Evolutionary conservation across 352 stramenopile genomes (phyloP).

Genomic region (Pelagophyceae sp.): DNA sequence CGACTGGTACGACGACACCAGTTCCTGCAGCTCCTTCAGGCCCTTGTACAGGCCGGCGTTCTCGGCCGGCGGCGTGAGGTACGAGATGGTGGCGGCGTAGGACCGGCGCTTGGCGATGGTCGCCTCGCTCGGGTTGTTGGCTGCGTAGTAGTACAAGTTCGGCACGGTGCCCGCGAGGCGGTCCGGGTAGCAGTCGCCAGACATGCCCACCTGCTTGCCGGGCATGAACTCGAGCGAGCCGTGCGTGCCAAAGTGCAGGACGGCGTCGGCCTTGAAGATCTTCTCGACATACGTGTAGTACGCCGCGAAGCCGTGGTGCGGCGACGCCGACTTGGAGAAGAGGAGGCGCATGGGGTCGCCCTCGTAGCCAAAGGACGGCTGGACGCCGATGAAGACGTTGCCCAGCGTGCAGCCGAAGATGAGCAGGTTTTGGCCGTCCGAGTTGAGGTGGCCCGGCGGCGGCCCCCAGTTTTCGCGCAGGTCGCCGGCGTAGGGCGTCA

Average conservation of each 20-base stretch:
- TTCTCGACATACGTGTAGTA: slow-evolving; percentile 79
- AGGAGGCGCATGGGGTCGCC: slow-evolving; percentile 64
- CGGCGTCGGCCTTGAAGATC: slow-evolving; percentile 67
- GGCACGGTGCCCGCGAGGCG: slow-evolving; percentile 68
- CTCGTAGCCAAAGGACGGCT: slow-evolving; percentile 72
- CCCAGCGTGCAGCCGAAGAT: slow-evolving; percentile 69
- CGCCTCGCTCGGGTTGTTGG: slow-evolving; percentile 73
- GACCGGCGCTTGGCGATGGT: slow-evolving; percentile 72
- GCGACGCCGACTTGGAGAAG: slow-evolving; percentile 70
- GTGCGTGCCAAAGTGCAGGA: slow-evolving; percentile 73
- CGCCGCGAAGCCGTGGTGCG: slow-evolving; percentile 70
- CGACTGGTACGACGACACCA: slow-evolving; percentile 69
- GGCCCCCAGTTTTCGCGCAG: slow-evolving; percentile 74
- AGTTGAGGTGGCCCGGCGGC: slow-evolving; percentile 68
- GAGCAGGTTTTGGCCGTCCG: slow-evolving; percentile 69
- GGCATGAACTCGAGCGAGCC: slow-evolving; percentile 73
- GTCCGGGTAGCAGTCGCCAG: slow-evolving; percentile 69
- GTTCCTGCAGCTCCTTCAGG: slow-evolving; percentile 60
- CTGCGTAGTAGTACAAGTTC: slow-evolving; percentile 70
- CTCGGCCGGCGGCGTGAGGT: slow-evolving; percentile 70
- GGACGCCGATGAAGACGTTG: slow-evolving; percentile 75
- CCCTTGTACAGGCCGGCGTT: slow-evolving; percentile 76
- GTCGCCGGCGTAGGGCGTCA: slow-evolving; percentile 63
- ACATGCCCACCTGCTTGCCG: slow-evolving; percentile 77
- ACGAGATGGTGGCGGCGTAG: slow-evolving; percentile 71